Evolutionary conservation across 2,329 filamentous ascomycete genomes (phyloP), one percentile per base, ranked within the genome.

Genomic region (Diplodia scrobiculata): DNA sequence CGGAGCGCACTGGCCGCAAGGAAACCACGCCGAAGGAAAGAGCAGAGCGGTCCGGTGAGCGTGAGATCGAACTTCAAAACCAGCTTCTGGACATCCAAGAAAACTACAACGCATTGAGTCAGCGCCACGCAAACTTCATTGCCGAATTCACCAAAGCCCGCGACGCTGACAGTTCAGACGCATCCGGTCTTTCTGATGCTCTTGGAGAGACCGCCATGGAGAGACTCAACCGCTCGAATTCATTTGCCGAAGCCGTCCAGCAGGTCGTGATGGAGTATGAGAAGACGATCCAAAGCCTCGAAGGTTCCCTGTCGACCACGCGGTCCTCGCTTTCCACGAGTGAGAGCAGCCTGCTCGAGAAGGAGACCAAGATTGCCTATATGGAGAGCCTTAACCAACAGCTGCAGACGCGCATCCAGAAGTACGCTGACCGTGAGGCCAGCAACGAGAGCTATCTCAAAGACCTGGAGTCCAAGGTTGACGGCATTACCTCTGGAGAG

Each of bases 191-290:
- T 13, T 87, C 89, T 50, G 85, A 88, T 63, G 84, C 87, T 13
- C 81, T 89, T 17, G 91, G 88, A 65, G 92, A 94, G 74, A 91
- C 83, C 71, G 91, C 92, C 0, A 89, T 92, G 27, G 93, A 97
- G 75, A 86, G 95, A 63, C 81, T 98, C 69, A 96, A 97, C 75
- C 89, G 95, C 48, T 99, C 96, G 19, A 97, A 96, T 75, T 96
- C 91, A 0, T 98, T 99, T 75, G 93, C 94, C 1, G 90, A 96
- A 75, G 94, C 94, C 32, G 94, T 99, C 21, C 95, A 99, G 73
- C 91, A 96, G 74, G 92, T 99, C 25, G 92, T 99, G 2, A 82
- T 98, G 58, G 95, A 99, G 78, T 99, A 99, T 75, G 96, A 99
- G 77, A 98, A 96, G 83, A 99, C 96, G 0, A 99, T 99, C 59